Percentiles rank a stretch among this genome's conserved stretches.
These are phyloP conservation scores for Colletotrichum zoysiae DNA, from an alignment of 2,329 filamentous ascomycete species.

Conservation along the genomic window DNA sequence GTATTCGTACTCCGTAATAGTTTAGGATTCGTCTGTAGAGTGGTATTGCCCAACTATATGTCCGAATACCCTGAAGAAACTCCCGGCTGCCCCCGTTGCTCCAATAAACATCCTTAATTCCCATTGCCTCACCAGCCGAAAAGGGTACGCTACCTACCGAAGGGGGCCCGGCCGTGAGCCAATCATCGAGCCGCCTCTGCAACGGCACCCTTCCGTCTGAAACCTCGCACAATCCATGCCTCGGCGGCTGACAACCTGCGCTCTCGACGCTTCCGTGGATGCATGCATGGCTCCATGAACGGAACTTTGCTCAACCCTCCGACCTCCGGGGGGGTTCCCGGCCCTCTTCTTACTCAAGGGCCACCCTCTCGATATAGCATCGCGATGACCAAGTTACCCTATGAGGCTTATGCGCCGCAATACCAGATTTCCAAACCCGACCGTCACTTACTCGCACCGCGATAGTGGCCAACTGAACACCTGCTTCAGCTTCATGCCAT, in stretches of 20 bases:
- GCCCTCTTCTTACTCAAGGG: neutral
- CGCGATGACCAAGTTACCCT: neutral
- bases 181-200: conserved; percentile 15
- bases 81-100: neutral
- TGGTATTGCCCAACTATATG: neutral
- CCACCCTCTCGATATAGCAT: neutral
- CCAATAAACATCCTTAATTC: conserved; percentile 21
- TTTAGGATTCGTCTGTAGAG: neutral
- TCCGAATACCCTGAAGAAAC: neutral
- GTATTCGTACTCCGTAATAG: too few species aligned
- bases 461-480: neutral
- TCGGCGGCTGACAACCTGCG: conserved; percentile 4
- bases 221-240: conserved; percentile 23
- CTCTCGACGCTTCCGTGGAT: neutral
- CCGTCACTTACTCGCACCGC: conserved; percentile 7
- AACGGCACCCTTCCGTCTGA: conserved; percentile 35
- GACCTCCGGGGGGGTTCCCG: neutral
- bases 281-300: neutral
- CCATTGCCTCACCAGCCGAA: conserved; percentile 1
- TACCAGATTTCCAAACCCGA: neutral
- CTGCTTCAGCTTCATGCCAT: neutral
- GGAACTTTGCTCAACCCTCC: neutral
- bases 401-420: conserved; percentile 17
- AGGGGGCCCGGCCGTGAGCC: neutral
- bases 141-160: neutral